phyloP scores from a whole-genome alignment of 1,284 basidiomycete genomes.

The Heterobasidion parviporum region DNA sequence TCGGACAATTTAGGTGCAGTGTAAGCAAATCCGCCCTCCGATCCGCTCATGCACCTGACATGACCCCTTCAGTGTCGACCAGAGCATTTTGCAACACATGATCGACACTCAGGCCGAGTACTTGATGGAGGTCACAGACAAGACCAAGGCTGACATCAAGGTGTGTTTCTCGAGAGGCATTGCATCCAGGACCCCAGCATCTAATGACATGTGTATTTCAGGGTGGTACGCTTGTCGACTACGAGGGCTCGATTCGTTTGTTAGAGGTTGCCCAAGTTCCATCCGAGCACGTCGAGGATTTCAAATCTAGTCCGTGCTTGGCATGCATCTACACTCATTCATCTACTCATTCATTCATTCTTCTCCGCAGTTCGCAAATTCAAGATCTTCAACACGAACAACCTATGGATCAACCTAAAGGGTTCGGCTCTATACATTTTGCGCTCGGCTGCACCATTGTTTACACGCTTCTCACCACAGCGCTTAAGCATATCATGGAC shows the following conservation, averaged over 20 bases:
- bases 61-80: conserved; percentile 44
- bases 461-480: conserved; percentile 17
- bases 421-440: background rate
- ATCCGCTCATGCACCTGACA: conserved; percentile 16
- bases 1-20: conserved; percentile 99
- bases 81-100: conserved; percentile 82
- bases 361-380: conserved; percentile 62
- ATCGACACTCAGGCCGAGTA: conserved; percentile 79
- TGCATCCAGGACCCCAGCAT: background rate
- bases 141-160: conserved; percentile 99
- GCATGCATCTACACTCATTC: background rate
- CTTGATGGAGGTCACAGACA: conserved; percentile 96
- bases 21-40: conserved; percentile 40
- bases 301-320: conserved; percentile 65
- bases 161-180: conserved; percentile 15
- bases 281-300: conserved; percentile 96
- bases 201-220: conserved; percentile 11
- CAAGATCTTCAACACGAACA: conserved; percentile 98
- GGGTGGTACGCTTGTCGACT: conserved; percentile 98
- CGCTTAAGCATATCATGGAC: conserved; percentile 93
- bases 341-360: background rate
- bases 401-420: conserved; percentile 89
- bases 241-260: conserved; percentile 89
- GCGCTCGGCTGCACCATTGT: conserved; percentile 33
- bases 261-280: conserved; percentile 99